Evolutionary conservation across 78 protist genomes (phyloP).

Genomic region (Dictyostelium purpureum): DNA sequence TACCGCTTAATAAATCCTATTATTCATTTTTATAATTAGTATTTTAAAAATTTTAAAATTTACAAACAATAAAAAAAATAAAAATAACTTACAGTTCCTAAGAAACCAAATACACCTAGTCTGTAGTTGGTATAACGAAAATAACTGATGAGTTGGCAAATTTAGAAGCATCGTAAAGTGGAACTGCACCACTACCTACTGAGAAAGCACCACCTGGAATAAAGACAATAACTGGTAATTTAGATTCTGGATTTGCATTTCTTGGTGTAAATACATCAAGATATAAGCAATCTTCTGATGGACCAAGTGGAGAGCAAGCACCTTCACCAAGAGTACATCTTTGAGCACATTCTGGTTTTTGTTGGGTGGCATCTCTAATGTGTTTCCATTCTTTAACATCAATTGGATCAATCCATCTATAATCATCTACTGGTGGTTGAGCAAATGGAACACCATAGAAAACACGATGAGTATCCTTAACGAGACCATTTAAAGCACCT

Average conservation of each 20-base stretch:
- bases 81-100: neutral
- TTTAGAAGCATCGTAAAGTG: neutral
- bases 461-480: neutral
- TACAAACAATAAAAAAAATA: too few species aligned
- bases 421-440: neutral
- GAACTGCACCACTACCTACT: constrained; percentile 26
- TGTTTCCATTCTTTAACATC: neutral
- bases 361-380: neutral
- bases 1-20: constrained; percentile 47
- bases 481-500: neutral
- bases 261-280: constrained; percentile 57
- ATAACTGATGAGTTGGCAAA: constrained; percentile 42
- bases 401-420: neutral
- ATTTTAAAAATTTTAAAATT: too few species aligned
- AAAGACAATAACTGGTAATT: neutral
- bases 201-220: constrained; percentile 11
- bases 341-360: constrained; percentile 3
- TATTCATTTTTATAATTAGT: too few species aligned
- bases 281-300: constrained; percentile 28
- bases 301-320: neutral
- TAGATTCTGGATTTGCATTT: too few species aligned
- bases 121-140: constrained; percentile 60
- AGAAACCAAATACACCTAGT: constrained; percentile 52
- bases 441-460: neutral
- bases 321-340: neutral